Evolutionary conservation across 768 basidiomycete species (phyloP).

Genomic region (Paxillus ammoniavirescens): DNA sequence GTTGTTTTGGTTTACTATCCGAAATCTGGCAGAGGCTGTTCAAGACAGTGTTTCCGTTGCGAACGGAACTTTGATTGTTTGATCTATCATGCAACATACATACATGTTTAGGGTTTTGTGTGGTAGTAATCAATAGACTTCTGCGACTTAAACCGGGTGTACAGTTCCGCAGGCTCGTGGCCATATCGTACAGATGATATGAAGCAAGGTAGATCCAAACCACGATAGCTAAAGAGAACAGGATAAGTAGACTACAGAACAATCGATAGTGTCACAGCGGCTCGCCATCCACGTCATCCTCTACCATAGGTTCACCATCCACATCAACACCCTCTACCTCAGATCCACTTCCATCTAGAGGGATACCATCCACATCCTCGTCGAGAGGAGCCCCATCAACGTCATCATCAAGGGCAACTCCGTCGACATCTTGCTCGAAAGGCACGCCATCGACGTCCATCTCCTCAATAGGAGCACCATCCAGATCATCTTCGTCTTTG

Average conservation of each 20-base stretch:
- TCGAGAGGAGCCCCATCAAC: slow-evolving; percentile 28
- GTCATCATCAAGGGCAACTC: slow-evolving; percentile 32
- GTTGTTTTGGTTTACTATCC: slow-evolving; percentile 16
- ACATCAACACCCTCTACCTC: slow-evolving; percentile 10
- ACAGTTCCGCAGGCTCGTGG: too few species aligned
- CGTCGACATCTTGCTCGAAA: slow-evolving; percentile 39
- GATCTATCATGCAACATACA: not conserved
- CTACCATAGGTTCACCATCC: slow-evolving; percentile 29
- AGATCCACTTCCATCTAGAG: slow-evolving; percentile 25
- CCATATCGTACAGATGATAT: too few species aligned
- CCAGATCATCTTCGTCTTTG: slow-evolving; percentile 47
- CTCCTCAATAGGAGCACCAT: slow-evolving; percentile 51
- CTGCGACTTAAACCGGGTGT: too few species aligned
- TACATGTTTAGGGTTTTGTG: not conserved
- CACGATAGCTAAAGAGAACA: not conserved
- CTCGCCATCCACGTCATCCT: slow-evolving; percentile 39
- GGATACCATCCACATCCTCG: slow-evolving; percentile 40
- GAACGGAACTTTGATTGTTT: slow-evolving; percentile 27
- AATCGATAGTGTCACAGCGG: slow-evolving; percentile 28
- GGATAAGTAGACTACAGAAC: not conserved
- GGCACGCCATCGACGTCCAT: slow-evolving; percentile 52
- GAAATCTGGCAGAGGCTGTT: slow-evolving; percentile 20
- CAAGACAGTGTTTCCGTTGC: slow-evolving; percentile 12
- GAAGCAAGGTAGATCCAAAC: too few species aligned
- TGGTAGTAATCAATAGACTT: not conserved